phyloP scores from a whole-genome alignment of 441 rosid species.

The Biscutella laevigata region DNA sequence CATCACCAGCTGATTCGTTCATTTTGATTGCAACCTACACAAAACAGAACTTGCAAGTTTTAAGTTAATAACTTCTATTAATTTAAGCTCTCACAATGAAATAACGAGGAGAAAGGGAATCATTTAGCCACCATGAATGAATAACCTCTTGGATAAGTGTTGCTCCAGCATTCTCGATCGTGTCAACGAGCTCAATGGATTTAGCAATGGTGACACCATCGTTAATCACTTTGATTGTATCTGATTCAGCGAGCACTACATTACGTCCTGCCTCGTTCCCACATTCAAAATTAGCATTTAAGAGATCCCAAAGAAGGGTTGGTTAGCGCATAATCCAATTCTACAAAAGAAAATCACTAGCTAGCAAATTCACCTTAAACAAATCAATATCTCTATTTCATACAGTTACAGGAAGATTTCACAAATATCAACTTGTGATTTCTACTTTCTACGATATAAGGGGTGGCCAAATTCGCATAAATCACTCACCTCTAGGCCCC shows the following conservation, averaged over 20 bases:
- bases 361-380: no score
- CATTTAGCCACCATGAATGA: slow-evolving; percentile 48
- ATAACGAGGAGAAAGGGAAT: slow-evolving; percentile 21
- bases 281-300: slow-evolving; percentile 1
- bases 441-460: neutral
- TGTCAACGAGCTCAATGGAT: slow-evolving; percentile 63
- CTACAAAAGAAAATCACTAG: neutral
- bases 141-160: slow-evolving; percentile 79
- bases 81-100: neutral
- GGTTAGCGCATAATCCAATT: neutral
- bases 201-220: slow-evolving; percentile 85
- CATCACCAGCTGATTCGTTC: slow-evolving; percentile 87
- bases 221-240: slow-evolving; percentile 53
- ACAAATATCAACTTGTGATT: neutral
- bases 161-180: slow-evolving; percentile 77
- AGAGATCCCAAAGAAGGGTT: neutral
- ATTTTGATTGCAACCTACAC: slow-evolving; percentile 68
- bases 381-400: no score
- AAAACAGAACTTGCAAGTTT: slow-evolving; percentile 5
- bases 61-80: neutral
- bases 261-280: slow-evolving; percentile 56
- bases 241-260: slow-evolving; percentile 58
- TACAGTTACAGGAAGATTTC: neutral
- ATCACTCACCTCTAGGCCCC: slow-evolving; percentile 65
- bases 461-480: neutral